Evolutionary conservation across 805 yeast species (phyloP).

Genomic region (Suhomyces kilbournensis): DNA sequence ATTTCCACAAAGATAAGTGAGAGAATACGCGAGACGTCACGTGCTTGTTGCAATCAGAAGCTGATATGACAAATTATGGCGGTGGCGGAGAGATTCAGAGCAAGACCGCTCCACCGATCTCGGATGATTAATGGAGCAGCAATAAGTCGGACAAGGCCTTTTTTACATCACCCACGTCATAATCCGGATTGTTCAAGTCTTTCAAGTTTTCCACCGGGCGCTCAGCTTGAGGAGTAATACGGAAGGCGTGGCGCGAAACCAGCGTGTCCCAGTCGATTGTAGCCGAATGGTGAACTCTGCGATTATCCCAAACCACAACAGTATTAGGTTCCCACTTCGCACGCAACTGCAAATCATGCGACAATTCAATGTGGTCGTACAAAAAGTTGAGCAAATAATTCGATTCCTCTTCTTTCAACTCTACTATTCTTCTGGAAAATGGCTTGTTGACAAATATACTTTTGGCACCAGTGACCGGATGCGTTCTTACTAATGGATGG

Average conservation of each 20-base stretch:
- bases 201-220: slow-evolving; percentile 52
- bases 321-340: slow-evolving; percentile 70
- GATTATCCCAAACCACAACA: slow-evolving; percentile 77
- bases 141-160: slow-evolving; percentile 21
- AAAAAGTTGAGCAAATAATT: slow-evolving; percentile 58
- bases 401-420: slow-evolving; percentile 70
- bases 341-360: slow-evolving; percentile 64
- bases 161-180: slow-evolving; percentile 29
- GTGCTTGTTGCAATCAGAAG: neutral
- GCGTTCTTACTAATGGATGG: slow-evolving; percentile 71
- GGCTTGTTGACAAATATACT: slow-evolving; percentile 54
- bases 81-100: neutral
- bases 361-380: slow-evolving; percentile 48
- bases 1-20: neutral
- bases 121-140: neutral
- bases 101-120: neutral
- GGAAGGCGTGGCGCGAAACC: slow-evolving; percentile 65
- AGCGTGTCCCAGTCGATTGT: slow-evolving; percentile 69
- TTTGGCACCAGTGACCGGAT: slow-evolving; percentile 69
- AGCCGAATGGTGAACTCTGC: slow-evolving; percentile 67
- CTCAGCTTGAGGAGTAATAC: slow-evolving; percentile 73
- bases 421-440: slow-evolving; percentile 66
- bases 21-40: neutral
- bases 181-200: slow-evolving; percentile 36
- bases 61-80: neutral